Conservation (phyloP, 1,139 yeast genomes). For the Eremothecium cymbalariae region DNA sequence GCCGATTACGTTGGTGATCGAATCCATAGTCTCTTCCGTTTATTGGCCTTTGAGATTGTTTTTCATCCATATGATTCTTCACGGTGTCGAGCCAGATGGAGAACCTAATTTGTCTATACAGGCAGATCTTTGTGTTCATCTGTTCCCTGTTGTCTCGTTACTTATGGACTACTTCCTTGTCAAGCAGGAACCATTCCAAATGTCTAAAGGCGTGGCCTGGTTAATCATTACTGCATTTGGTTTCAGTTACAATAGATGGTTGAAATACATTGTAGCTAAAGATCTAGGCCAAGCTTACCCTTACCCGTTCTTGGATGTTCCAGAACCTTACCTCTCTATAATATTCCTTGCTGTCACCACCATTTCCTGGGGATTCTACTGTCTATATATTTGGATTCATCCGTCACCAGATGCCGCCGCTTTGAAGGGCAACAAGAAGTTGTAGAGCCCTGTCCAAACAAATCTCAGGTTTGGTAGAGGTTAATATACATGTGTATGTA, state of each 20-base stretch:
- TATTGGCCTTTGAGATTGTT: slow-evolving; percentile 62
- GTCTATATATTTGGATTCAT: slow-evolving; percentile 23
- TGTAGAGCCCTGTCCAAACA: too few relatives aligned
- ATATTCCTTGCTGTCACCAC: slow-evolving; percentile 46
- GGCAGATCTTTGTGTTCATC: slow-evolving; percentile 51
- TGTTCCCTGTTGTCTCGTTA: slow-evolving; percentile 48
- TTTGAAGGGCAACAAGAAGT: neutral
- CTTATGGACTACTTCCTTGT: slow-evolving; percentile 47
- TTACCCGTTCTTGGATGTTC: slow-evolving; percentile 56
- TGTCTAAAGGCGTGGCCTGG: slow-evolving; percentile 34
- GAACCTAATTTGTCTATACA: slow-evolving; percentile 37
- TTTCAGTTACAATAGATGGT: slow-evolving; percentile 45
- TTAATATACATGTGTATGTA: too few relatives aligned
- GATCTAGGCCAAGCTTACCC: slow-evolving; percentile 49
- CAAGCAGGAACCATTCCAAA: slow-evolving; percentile 37
- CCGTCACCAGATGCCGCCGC: slow-evolving; percentile 6
- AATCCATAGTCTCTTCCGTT: slow-evolving; percentile 49
- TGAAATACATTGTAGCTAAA: slow-evolving; percentile 42
- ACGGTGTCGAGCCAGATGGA: slow-evolving; percentile 20
- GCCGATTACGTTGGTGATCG: slow-evolving; percentile 48
- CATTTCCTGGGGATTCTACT: slow-evolving; percentile 36
- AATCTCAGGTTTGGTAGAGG: too few relatives aligned
- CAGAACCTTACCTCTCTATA: slow-evolving; percentile 36
- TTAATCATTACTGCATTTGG: slow-evolving; percentile 37
- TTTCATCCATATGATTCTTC: slow-evolving; percentile 39